These are phyloP conservation scores for Inonotus hispidus DNA, from an alignment of 1,284 basidiomycete species.

Conservation along the genomic window DNA sequence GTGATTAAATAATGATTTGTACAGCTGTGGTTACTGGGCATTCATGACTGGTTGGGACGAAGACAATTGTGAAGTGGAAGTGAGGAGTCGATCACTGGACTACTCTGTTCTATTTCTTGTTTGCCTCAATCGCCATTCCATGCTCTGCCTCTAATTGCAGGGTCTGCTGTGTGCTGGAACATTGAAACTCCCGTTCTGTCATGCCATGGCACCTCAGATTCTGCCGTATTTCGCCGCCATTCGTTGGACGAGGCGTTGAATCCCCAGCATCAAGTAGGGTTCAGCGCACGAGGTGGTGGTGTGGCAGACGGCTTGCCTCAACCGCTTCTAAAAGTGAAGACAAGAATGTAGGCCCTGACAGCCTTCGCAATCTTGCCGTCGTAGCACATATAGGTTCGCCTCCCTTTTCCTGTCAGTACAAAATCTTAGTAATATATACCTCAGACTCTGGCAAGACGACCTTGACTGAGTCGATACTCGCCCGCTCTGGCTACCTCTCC, in stretches of 20 bases:
- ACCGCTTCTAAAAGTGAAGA: not conserved
- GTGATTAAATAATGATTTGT: not conserved
- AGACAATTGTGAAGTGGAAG: not conserved
- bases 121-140: not conserved
- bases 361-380: conserved; percentile 71
- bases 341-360: conserved; percentile 28
- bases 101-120: not conserved
- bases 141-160: conserved; percentile 1
- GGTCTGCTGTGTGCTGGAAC: no score
- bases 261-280: not conserved
- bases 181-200: not conserved
- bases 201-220: conserved; percentile 2
- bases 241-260: not conserved
- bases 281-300: not conserved
- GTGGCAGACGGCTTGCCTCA: not conserved
- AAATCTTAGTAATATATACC: conserved; percentile 23
- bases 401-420: not conserved
- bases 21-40: not conserved
- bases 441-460: conserved; percentile 90
- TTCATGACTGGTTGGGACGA: not conserved
- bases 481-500: conserved; percentile 69
- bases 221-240: not conserved
- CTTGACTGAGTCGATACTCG: conserved; percentile 81
- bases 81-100: not conserved
- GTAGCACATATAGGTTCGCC: conserved; percentile 76